Base-by-base conservation (phyloP, 768 basidiomycete genomes). In the Suillus clintonianus region DNA sequence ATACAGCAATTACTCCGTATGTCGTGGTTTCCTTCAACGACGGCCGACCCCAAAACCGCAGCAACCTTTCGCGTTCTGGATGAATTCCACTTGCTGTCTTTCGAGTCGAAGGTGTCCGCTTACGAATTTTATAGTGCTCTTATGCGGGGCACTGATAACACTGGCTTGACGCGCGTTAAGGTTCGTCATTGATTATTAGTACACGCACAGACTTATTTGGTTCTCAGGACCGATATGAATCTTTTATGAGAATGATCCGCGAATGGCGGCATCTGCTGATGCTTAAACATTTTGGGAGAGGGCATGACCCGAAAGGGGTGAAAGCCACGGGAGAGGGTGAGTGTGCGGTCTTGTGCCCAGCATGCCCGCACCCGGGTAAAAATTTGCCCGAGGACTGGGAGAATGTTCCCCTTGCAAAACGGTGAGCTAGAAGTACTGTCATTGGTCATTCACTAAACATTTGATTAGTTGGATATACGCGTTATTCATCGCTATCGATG, bases 101-200 rank as follows among this genome's bases (percentile, higher is more conserved):
- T 76, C 45, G 69, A 68, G 54, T 74, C 70, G 1, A 76, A 78
- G 62, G 47, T 66, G 0, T 71, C 72, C 0, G 64, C 64, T 1
- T 76, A 68, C 55, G 72, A 77, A 37, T 75, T 71, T 34, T 74
- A 76, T 47, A 57, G 69, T 24, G 55, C 70, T 0, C 66, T 78
- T 4, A 43, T 60, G 5, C 60, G 74, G 1, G 45, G 71, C 0
- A 74, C 69, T 3, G 64, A 74, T 24, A 77, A 77, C 57, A 71
- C 69, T 1, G 75, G 74, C 4, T 36, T 66, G 5, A 53, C 41
- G 0, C 10, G 32, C 17, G 62, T 62, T 22, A 61, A 61, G 45
- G 60, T 61, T 43, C 9, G 42, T 43, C 6, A 43, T 43, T n/a
- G 8, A 57, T 43, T n/a, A 43, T 43, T 43, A 43, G 42, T 43